Conservation (phyloP, 1,284 basidiomycete genomes). For the Violaceomyces palustris region DNA sequence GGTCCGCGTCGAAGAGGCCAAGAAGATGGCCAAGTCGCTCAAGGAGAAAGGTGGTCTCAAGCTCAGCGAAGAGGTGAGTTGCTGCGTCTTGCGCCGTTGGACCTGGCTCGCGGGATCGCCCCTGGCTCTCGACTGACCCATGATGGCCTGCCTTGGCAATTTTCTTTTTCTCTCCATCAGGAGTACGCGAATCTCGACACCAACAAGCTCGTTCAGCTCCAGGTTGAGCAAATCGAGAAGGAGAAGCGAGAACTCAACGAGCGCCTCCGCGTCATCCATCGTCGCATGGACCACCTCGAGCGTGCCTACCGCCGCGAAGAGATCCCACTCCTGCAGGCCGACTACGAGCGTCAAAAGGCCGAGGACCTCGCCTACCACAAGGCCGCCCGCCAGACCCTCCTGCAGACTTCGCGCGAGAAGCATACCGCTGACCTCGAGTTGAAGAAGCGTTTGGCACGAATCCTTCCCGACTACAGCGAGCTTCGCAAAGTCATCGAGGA, state of each 20-base stretch:
- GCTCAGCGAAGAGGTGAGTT: constrained; percentile 74
- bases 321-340: constrained; percentile 73
- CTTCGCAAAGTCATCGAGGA: constrained; percentile 63
- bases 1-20: constrained; percentile 77
- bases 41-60: constrained; percentile 81
- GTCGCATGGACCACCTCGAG: constrained; percentile 92
- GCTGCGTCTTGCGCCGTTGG: too few species aligned
- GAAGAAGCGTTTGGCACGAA: constrained; percentile 71
- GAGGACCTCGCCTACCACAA: constrained; percentile 66
- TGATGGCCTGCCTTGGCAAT: too few species aligned
- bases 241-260: constrained; percentile 87
- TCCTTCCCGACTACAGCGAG: constrained; percentile 70
- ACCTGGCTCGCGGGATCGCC: too few species aligned
- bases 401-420: constrained; percentile 62
- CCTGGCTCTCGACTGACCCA: too few species aligned
- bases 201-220: constrained; percentile 79
- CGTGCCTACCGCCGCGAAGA: constrained; percentile 94
- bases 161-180: too few species aligned
- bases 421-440: constrained; percentile 70
- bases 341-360: constrained; percentile 77
- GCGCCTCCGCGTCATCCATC: constrained; percentile 74
- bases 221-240: constrained; percentile 73
- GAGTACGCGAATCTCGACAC: constrained; percentile 78
- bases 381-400: constrained; percentile 54
- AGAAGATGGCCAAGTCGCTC: constrained; percentile 80